A percentile compares a stretch with the other conserved stretches of the same genome.
These are phyloP conservation scores for Brassica nigra DNA, from an alignment of 345 rosid genomes.

Conservation along the genomic window DNA sequence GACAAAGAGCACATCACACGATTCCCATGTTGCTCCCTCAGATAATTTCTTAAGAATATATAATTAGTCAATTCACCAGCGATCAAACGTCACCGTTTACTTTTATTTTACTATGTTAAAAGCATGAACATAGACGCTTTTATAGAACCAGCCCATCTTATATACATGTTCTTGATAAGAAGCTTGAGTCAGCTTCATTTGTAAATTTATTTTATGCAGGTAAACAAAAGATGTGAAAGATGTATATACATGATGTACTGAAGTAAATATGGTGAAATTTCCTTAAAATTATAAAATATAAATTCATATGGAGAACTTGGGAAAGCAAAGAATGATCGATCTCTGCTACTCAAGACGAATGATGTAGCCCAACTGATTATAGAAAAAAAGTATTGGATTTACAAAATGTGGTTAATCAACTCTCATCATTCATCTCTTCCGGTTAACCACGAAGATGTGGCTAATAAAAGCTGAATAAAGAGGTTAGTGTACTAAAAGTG, in stretches of 20 bases:
- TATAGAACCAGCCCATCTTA: background rate
- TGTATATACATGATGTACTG: background rate
- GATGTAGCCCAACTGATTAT: background rate
- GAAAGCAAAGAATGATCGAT: background rate
- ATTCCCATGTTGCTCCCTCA: slow-evolving; percentile 17
- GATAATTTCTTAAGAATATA: background rate
- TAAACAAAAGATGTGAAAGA: background rate
- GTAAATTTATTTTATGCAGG: background rate
- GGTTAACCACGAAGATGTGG: background rate
- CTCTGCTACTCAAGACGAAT: background rate
- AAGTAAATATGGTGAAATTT: no score
- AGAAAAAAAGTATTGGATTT: background rate
- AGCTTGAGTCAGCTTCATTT: background rate
- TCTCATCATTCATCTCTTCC: background rate
- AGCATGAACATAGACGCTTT: background rate
- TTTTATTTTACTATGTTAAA: background rate
- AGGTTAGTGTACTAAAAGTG: background rate
- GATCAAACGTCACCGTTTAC: background rate
- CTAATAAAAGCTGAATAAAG: background rate
- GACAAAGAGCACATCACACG: slow-evolving; percentile 25
- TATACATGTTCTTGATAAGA: background rate
- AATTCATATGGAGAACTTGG: background rate
- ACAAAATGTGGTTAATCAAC: background rate
- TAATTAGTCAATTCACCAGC: background rate
- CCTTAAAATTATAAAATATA: background rate